Evolutionary conservation across 257 asterid genomes (phyloP).

Genomic region (Solanum lycopersicoides): DNA sequence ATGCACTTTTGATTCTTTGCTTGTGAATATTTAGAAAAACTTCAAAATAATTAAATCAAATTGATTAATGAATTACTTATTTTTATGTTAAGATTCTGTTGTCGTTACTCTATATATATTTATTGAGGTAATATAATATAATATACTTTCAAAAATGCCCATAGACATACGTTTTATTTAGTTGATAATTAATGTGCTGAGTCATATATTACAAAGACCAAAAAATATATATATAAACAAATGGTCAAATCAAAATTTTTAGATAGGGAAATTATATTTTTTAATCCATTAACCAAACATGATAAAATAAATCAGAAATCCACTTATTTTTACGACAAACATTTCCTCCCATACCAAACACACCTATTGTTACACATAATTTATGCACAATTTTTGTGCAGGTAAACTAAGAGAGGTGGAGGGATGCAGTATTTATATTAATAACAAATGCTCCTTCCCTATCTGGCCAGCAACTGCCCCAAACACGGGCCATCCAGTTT

Average conservation of each 20-base stretch:
- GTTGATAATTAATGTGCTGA: neutral
- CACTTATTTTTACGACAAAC: no score
- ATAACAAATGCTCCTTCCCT: constrained; percentile 66
- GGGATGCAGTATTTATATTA: constrained; percentile 51
- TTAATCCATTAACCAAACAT: no score
- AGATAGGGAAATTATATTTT: neutral
- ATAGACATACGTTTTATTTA: neutral
- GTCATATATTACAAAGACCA: neutral
- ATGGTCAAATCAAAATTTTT: no score
- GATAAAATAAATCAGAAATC: no score
- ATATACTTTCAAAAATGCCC: neutral
- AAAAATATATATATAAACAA: neutral
- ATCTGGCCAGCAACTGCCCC: constrained; percentile 91
- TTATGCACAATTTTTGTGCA: neutral
- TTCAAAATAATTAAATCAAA: neutral
- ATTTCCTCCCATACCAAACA: no score
- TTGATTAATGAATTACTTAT: neutral
- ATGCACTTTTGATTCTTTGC: neutral
- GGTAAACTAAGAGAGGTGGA: constrained; percentile 1
- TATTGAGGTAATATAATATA: neutral
- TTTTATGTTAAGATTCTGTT: neutral
- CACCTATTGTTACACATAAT: neutral
- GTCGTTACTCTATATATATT: neutral
- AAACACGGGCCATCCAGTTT: constrained; percentile 48
- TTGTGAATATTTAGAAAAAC: neutral